Evolutionary conservation across 1,284 basidiomycete genomes (phyloP).

Genomic region (Spongiforma sp.): DNA sequence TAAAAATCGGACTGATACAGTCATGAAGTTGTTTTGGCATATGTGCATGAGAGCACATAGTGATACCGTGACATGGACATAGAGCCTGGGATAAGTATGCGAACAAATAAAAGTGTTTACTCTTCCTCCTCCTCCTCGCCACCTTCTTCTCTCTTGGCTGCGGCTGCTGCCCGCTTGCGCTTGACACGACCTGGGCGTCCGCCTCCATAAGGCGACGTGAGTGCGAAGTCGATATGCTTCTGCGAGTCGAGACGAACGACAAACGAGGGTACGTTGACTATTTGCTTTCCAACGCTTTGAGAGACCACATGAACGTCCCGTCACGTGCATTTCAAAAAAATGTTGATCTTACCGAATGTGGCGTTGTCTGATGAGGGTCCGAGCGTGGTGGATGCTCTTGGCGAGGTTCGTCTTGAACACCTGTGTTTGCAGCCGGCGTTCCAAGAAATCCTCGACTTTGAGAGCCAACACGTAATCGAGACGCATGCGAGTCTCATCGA

Average conservation of each 20-base stretch:
- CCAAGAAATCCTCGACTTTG: constrained; percentile 99
- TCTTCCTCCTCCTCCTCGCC: constrained; percentile 94
- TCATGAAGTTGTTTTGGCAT: constrained; percentile 35
- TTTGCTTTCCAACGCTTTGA: constrained; percentile 94
- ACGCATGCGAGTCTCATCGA: constrained; percentile 99
- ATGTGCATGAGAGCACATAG: constrained; percentile 37
- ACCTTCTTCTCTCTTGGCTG: constrained; percentile 90
- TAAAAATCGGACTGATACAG: constrained; percentile 13
- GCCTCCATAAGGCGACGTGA: constrained; percentile 98
- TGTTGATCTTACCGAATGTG: constrained; percentile 80
- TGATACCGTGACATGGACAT: constrained; percentile 34
- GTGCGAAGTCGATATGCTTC: constrained; percentile 99
- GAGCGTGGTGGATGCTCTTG: constrained; percentile 98
- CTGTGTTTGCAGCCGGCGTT: constrained; percentile 98
- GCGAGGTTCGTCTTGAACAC: constrained; percentile 99
- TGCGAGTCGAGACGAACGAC: constrained; percentile 97
- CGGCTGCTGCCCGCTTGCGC: constrained; percentile 96
- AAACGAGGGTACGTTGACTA: constrained; percentile 99
- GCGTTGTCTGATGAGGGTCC: constrained; percentile 96
- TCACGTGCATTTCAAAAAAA: background rate
- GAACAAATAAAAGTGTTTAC: constrained; percentile 43
- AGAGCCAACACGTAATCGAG: constrained; percentile 99
- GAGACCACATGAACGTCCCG: background rate
- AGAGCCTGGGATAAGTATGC: constrained; percentile 28
- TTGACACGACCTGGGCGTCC: constrained; percentile 98